phyloP scores from a whole-genome alignment of 1,139 yeast species.

The Diutina siamensis region DNA sequence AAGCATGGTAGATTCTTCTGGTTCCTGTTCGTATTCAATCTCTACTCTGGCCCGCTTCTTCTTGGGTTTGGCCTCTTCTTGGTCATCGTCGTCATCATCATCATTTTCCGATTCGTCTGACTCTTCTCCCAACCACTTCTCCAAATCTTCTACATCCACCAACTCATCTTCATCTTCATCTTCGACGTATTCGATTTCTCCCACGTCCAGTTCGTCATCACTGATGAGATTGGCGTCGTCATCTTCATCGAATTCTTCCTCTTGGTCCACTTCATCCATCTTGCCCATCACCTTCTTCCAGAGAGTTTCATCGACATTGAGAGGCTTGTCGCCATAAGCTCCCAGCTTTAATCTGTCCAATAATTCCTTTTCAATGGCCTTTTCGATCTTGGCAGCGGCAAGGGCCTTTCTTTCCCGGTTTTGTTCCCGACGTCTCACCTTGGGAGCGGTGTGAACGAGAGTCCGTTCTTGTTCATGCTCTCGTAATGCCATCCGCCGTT shows the following conservation, averaged over 20 bases:
- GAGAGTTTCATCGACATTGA: conserved; percentile 88
- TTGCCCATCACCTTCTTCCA: conserved; percentile 90
- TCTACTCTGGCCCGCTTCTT: conserved; percentile 71
- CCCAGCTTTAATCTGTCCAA: conserved; percentile 92
- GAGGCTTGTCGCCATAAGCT: conserved; percentile 95
- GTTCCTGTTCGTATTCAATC: conserved; percentile 73
- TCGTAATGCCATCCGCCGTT: conserved; percentile 80
- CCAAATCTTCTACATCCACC: conserved; percentile 85
- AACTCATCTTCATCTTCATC: conserved; percentile 64
- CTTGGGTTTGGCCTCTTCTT: conserved; percentile 14
- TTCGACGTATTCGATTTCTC: conserved; percentile 76
- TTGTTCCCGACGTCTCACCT: conserved; percentile 88
- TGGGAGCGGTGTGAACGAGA: conserved; percentile 83
- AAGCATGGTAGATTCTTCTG: conserved; percentile 9
- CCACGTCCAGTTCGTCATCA: conserved; percentile 58
- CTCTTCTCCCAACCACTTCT: conserved; percentile 65
- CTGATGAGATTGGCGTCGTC: conserved; percentile 50
- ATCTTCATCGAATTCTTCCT: conserved; percentile 49
- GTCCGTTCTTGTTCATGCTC: conserved; percentile 71
- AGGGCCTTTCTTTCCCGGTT: conserved; percentile 93
- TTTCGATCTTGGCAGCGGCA: conserved; percentile 93
- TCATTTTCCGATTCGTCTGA: conserved; percentile 27
- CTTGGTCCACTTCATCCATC: conserved; percentile 46
- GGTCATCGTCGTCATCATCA: conserved; percentile 16
- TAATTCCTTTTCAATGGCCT: conserved; percentile 90